Evolutionary conservation across 768 basidiomycete species (phyloP), one percentile per base, ranked within the genome.

Genomic region (Mycena chlorophos): DNA sequence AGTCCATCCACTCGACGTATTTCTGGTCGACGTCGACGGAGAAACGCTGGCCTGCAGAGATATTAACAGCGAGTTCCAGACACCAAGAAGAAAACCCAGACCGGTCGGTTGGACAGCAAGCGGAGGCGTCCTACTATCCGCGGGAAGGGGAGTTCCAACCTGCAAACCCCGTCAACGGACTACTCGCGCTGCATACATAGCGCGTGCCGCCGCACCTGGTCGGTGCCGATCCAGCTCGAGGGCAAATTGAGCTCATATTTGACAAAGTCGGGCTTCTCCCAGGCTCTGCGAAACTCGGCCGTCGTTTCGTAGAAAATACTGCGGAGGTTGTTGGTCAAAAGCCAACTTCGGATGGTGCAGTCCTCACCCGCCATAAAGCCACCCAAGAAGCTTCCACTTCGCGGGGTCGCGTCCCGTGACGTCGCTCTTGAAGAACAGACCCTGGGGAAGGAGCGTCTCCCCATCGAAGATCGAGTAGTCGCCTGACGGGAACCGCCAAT

Each of bases 1-100:
- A 65, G 55, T 65, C 63, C 63, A 65, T 65, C 63, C 63, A 65
- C 39, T 65, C 63, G 8, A 65, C 58, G 25, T 64, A 64, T 54
- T 58, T 57, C 23, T 62, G 51, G 14, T 19, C 42, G 26, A 57
- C 60, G 14, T 62, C 60, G 12, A 62, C 60, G 0, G 60, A 38
- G 42, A 62, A 62, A 1, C 60, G 54, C 46, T 55, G 60, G 14
- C 60, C 59, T 60, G 42, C n/a, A 13, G 16, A 17, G 19, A 25
- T 13, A 42, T 1, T 55, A 2, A 59, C 40, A 20, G 26, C 43
- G 22, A 51, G 38, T 43, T 47, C 27, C 29, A 14, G 4, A 38
- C 4, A 19, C 1, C 19, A 31, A 20, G 49, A 20, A n/a, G 10
- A 31, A 49, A 19, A 19, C 25, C 28, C 51, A 16, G 31, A 56